Evolutionary conservation across 2,329 filamentous ascomycete species (phyloP).

Genomic region (Tolypocladium album): DNA sequence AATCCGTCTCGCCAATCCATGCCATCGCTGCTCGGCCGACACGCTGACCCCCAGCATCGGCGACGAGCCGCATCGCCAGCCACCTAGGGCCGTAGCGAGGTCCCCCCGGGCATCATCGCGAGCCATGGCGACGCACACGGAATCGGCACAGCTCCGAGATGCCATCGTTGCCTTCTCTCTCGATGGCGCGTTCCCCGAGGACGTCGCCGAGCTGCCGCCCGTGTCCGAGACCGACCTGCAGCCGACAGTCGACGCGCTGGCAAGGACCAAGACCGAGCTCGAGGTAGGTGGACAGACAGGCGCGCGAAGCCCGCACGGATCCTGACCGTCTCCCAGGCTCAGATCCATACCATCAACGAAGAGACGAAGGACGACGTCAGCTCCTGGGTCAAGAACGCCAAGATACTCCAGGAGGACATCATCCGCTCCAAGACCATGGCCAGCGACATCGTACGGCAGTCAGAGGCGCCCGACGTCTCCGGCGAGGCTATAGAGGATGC

Average conservation of each 20-base stretch:
- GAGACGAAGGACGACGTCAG: conserved; percentile 71
- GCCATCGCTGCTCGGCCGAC: background rate
- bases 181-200: conserved; percentile 29
- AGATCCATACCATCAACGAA: conserved; percentile 67
- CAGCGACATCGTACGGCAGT: conserved; percentile 67
- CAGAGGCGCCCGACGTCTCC: conserved; percentile 50
- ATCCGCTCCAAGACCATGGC: conserved; percentile 69
- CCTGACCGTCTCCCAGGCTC: conserved; percentile 23
- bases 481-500: conserved; percentile 42
- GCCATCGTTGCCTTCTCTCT: conserved; percentile 29
- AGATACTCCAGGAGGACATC: conserved; percentile 77
- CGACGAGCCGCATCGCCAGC: background rate
- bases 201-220: conserved; percentile 23
- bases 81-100: background rate
- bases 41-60: background rate
- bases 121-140: conserved; percentile 19
- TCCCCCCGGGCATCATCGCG: background rate
- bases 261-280: conserved; percentile 22
- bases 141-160: conserved; percentile 23
- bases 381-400: conserved; percentile 77
- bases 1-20: background rate
- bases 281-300: conserved; percentile 20
- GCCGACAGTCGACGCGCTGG: conserved; percentile 28
- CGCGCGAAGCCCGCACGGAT: background rate
- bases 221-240: conserved; percentile 26